Percentiles rank a stretch among this genome's conserved stretches.
phyloP scores from a whole-genome alignment of 345 rosid species.

The Microcos paniculata region DNA sequence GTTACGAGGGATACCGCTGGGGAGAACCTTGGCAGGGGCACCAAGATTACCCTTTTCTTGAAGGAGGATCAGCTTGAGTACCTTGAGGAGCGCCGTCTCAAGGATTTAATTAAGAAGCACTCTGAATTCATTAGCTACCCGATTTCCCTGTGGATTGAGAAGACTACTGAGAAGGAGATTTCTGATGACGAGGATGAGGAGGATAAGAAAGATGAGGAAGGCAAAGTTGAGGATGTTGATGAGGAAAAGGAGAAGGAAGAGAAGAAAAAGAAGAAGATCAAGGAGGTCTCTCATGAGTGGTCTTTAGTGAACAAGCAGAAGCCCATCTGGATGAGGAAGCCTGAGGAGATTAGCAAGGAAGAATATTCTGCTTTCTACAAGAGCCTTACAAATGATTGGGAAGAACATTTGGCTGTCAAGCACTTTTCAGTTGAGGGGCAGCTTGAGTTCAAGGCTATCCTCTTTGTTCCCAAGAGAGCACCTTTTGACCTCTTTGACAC shows the following conservation, averaged over 20 bases:
- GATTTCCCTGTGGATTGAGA: constrained; percentile 83
- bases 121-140: constrained; percentile 93
- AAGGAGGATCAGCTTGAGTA: constrained; percentile 92
- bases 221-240: constrained; percentile 75
- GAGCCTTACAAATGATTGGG: constrained; percentile 94
- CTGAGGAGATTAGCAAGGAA: constrained; percentile 87
- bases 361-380: constrained; percentile 93
- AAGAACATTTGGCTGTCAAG: constrained; percentile 85
- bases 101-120: too few relatives aligned
- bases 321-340: constrained; percentile 96
- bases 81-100: constrained; percentile 87
- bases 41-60: constrained; percentile 68
- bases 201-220: constrained; percentile 82
- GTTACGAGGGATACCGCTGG: constrained; percentile 73
- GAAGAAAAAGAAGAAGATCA: constrained; percentile 87
- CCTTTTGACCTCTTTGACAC: constrained; percentile 93
- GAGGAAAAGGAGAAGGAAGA: constrained; percentile 74
- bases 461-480: constrained; percentile 87
- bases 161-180: constrained; percentile 84
- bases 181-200: constrained; percentile 92
- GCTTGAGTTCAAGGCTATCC: constrained; percentile 89
- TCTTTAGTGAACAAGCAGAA: constrained; percentile 88
- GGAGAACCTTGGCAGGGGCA: constrained; percentile 76
- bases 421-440: constrained; percentile 96
- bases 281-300: constrained; percentile 92